These are phyloP conservation scores for Mortierella antarctica DNA, from an alignment of 192 early-diverging fungal species.

Conservation along the genomic window DNA sequence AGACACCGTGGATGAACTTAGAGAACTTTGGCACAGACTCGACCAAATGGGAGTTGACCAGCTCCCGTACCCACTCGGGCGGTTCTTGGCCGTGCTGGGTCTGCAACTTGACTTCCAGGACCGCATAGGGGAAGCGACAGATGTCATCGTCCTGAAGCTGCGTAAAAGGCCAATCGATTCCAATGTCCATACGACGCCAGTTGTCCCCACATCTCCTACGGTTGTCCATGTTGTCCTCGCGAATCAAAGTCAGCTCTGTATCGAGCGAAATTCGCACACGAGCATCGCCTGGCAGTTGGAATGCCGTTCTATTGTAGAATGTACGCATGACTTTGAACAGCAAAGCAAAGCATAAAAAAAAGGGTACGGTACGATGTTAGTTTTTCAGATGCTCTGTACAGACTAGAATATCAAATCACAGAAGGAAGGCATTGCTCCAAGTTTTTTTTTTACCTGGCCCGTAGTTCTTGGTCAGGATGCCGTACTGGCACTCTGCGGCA, in stretches of 20 bases:
- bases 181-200: slow-evolving; percentile 96
- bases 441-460: slow-evolving; percentile 66
- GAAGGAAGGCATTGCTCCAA: too few relatives aligned
- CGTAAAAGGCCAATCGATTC: slow-evolving; percentile 90
- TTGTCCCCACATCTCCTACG: slow-evolving; percentile 80
- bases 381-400: background rate
- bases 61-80: slow-evolving; percentile 93
- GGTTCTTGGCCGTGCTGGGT: slow-evolving; percentile 91
- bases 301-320: slow-evolving; percentile 98
- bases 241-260: slow-evolving; percentile 95
- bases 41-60: slow-evolving; percentile 90
- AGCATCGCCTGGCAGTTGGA: slow-evolving; percentile 98
- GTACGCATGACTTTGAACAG: slow-evolving; percentile 81
- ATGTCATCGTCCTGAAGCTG: slow-evolving; percentile 89
- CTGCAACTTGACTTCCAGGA: slow-evolving; percentile 98
- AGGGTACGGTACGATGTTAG: background rate
- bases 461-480: slow-evolving; percentile 77
- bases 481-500: slow-evolving; percentile 79
- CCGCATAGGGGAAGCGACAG: slow-evolving; percentile 94
- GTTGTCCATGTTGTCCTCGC: slow-evolving; percentile 91
- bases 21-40: slow-evolving; percentile 97
- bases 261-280: slow-evolving; percentile 98
- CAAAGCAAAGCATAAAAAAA: background rate
- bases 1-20: slow-evolving; percentile 96
- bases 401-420: too few relatives aligned